Conservation (phyloP, 148 eudicot species). For the Beta vulgaris region DNA sequence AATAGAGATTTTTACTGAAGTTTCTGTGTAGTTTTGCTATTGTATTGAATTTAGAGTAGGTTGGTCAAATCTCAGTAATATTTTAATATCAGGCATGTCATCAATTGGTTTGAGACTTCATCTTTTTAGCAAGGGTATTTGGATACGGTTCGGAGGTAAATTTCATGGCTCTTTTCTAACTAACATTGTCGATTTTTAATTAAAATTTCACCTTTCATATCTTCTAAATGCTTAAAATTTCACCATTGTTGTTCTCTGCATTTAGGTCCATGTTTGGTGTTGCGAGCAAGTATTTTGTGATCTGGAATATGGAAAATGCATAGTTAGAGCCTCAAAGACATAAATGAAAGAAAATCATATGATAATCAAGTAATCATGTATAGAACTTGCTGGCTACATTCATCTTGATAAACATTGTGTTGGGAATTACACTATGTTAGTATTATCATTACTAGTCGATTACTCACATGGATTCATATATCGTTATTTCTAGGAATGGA, state of each 20-base stretch:
- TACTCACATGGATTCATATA: no score
- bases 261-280: constrained; percentile 19
- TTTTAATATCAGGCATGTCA: background rate
- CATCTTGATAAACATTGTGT: no score
- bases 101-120: background rate
- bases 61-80: background rate
- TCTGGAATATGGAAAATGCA: constrained; percentile 25
- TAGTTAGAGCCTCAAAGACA: no score
- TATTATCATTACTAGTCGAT: no score
- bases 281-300: constrained; percentile 28
- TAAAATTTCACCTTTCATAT: constrained; percentile 25
- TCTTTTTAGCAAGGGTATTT: background rate
- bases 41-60: background rate
- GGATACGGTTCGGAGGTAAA: background rate
- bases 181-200: background rate
- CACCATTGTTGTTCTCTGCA: constrained; percentile 33
- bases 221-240: constrained; percentile 26
- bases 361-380: no score
- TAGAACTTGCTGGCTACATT: no score
- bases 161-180: background rate
- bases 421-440: no score
- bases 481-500: no score
- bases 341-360: no score
- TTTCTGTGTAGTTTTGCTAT: background rate
- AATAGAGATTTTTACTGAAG: background rate